Base-by-base conservation (phyloP, 768 basidiomycete species). In the Pleurotus cornucopiae region DNA sequence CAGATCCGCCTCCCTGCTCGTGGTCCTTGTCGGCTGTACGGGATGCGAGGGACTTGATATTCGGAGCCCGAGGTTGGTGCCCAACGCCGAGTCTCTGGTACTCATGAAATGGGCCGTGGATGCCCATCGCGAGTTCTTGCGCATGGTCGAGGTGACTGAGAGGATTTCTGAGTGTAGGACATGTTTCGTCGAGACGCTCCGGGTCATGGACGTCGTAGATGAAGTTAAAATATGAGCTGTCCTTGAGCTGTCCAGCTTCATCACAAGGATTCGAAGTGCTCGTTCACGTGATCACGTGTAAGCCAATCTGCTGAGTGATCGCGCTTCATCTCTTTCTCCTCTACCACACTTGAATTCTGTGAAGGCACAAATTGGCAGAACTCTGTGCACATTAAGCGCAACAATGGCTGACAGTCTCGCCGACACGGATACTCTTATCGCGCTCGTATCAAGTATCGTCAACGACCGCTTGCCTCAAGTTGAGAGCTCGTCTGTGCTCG, bases 71-170 rank as follows among this genome's bases (percentile, higher is more conserved):
- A 89, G 81, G 63, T 85, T 87, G 64, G 77, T 86, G 46, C 88
- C 88, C 39, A 93, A 72, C 2, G 83, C 80, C 16, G 85, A 81
- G 64, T 88, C 88, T 60, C 82, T 77, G 49, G 81, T 72, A 52
- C 79, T 77, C 63, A 83, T 76, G 21, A 81, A 81, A 64, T 85
- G 82, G 25, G 80, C 81, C 45, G 82, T 81, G 11, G 89, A 84
- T 14, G 95, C 89, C 96, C 96, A 98, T 43, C 97, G 84, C 46
- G 95, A 94, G 73, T 98, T 98, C 76, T 94, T 93, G 69, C 96
- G 90, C 95, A 99, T 98, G n/a, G 85, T 81, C 2, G 91, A 89
- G 37, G 94, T 97, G 62, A 98, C 91, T 13, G 91, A 78, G 49
- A 94, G 80, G 58, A 98, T 89, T 76, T 98, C 94, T 40, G 94